Conservation (phyloP, 108 stramenopile genomes). For the Cyclotella cryptica region DNA sequence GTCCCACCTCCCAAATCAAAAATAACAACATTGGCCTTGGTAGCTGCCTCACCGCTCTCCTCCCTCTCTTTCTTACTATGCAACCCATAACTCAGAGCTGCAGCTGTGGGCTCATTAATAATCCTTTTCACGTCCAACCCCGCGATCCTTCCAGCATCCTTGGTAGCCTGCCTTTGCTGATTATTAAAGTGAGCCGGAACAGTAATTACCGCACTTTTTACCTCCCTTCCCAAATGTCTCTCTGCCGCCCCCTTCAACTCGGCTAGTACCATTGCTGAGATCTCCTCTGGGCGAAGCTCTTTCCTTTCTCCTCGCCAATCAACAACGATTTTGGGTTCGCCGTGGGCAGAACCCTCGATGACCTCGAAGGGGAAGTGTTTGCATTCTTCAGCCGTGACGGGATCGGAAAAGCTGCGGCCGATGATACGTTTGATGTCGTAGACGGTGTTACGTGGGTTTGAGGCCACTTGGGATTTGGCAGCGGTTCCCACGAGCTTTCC, state of each 20-base stretch:
- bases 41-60: slow-evolving; percentile 12
- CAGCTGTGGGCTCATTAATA: slow-evolving; percentile 85
- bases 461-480: slow-evolving; percentile 69
- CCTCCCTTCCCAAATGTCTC: slow-evolving; percentile 51
- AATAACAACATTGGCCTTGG: slow-evolving; percentile 75
- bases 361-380: slow-evolving; percentile 63
- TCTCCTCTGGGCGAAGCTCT: slow-evolving; percentile 68
- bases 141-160: slow-evolving; percentile 77
- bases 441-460: slow-evolving; percentile 65
- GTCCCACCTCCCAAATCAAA: slow-evolving; percentile 88
- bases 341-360: slow-evolving; percentile 48
- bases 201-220: slow-evolving; percentile 82
- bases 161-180: slow-evolving; percentile 90
- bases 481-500: slow-evolving; percentile 66
- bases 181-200: slow-evolving; percentile 93
- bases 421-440: slow-evolving; percentile 79
- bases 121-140: slow-evolving; percentile 70
- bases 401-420: slow-evolving; percentile 62
- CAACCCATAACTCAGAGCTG: slow-evolving; percentile 75
- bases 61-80: slow-evolving; percentile 51
- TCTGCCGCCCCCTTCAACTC: slow-evolving; percentile 70
- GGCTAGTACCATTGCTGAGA: slow-evolving; percentile 67
- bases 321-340: slow-evolving; percentile 58
- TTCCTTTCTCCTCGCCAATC: slow-evolving; percentile 61
- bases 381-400: slow-evolving; percentile 59